A percentile compares a stretch with the other conserved stretches of the same genome.
Evolutionary conservation across 305 asterid genomes (phyloP).

Genomic region (Lippia alba): DNA sequence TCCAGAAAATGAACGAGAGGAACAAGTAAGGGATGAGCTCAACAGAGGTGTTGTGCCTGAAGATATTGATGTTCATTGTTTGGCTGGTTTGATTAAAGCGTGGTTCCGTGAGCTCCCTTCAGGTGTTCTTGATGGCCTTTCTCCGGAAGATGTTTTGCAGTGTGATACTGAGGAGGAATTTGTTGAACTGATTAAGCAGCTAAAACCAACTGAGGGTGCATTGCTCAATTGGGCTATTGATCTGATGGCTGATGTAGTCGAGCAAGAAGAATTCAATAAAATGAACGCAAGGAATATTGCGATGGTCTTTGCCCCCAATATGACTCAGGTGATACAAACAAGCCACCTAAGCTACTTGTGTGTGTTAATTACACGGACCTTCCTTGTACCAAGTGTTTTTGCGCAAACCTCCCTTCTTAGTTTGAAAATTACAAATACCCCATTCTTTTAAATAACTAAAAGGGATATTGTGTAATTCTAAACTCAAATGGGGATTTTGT

Average conservation of each 20-base stretch:
- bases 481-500: too few relatives aligned
- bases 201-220: constrained; percentile 46
- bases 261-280: constrained; percentile 49
- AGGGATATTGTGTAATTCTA: too few relatives aligned
- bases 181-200: constrained; percentile 43
- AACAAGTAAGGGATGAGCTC: constrained; percentile 49
- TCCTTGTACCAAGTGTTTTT: too few relatives aligned
- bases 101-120: constrained; percentile 66
- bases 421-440: too few relatives aligned
- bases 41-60: constrained; percentile 56
- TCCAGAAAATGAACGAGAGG: constrained; percentile 57
- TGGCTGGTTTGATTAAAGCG: constrained; percentile 64
- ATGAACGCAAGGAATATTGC: constrained; percentile 66
- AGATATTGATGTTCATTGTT: constrained; percentile 57
- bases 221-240: constrained; percentile 61
- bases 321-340: constrained; percentile 49
- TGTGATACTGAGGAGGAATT: constrained; percentile 48
- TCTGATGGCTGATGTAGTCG: constrained; percentile 65
- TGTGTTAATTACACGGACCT: not conserved
- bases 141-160: constrained; percentile 49
- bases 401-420: too few relatives aligned
- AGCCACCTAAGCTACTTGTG: not conserved
- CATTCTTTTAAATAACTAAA: too few relatives aligned
- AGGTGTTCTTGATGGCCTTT: constrained; percentile 59
- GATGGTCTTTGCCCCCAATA: constrained; percentile 63